A percentile compares a stretch with the other conserved stretches of the same genome.
These are phyloP conservation scores for Colletotrichum gloeosporioides DNA, from an alignment of 2,329 filamentous ascomycete species.

Conservation along the genomic window DNA sequence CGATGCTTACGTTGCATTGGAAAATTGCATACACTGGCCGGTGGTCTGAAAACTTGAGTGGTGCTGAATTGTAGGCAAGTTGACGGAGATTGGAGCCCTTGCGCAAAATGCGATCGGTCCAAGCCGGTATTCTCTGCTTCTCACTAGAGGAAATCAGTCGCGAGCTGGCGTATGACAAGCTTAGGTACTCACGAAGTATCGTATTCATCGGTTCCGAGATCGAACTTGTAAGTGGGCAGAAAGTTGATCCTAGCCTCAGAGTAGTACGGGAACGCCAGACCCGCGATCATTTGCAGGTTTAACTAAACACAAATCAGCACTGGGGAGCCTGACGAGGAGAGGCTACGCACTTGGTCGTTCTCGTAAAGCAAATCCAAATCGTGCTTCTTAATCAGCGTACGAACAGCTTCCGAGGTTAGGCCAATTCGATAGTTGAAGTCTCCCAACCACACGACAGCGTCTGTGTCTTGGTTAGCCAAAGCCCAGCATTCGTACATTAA, in stretches of 20 bases:
- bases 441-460: slow-evolving; percentile 89
- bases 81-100: slow-evolving; percentile 87
- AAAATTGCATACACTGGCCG: slow-evolving; percentile 94
- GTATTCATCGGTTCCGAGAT: slow-evolving; percentile 86
- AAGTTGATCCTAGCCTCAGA: slow-evolving; percentile 89
- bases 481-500: not conserved
- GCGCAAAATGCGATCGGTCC: slow-evolving; percentile 92
- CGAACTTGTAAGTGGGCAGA: slow-evolving; percentile 93
- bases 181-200: slow-evolving; percentile 76
- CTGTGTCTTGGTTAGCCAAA: slow-evolving; percentile 34
- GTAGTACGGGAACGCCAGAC: slow-evolving; percentile 88
- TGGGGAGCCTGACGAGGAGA: not conserved
- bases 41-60: slow-evolving; percentile 91
- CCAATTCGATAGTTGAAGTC: slow-evolving; percentile 99
- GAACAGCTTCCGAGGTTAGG: slow-evolving; percentile 77
- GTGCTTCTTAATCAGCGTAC: slow-evolving; percentile 72
- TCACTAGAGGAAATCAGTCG: slow-evolving; percentile 62
- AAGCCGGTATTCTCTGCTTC: slow-evolving; percentile 93
- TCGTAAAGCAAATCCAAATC: slow-evolving; percentile 84
- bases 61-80: slow-evolving; percentile 80
- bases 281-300: slow-evolving; percentile 95
- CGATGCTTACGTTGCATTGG: slow-evolving; percentile 79
- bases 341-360: slow-evolving; percentile 76
- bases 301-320: slow-evolving; percentile 54
- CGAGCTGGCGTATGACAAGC: not conserved